Conservation (phyloP, 495 filamentous ascomycete species). For the Podospora didyma region DNA sequence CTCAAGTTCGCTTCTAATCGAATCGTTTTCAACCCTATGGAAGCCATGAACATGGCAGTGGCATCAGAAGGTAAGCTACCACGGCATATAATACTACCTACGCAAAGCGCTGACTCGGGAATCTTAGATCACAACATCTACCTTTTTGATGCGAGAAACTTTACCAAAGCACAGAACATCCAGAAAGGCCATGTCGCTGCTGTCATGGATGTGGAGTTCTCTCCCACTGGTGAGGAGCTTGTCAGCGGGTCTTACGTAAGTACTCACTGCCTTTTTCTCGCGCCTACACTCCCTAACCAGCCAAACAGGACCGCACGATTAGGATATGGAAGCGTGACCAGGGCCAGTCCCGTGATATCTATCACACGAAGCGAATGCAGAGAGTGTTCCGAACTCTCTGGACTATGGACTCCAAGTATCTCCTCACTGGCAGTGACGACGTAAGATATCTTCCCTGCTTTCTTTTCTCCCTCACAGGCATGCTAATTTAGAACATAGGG, state of each 20-base stretch:
- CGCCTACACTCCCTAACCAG: constrained; percentile 42
- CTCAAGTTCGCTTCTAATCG: constrained; percentile 81
- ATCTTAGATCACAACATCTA: constrained; percentile 47
- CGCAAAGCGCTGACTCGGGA: neutral
- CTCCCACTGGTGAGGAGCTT: constrained; percentile 89
- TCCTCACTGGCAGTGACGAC: constrained; percentile 85
- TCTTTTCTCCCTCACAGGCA: neutral
- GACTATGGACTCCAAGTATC: constrained; percentile 83
- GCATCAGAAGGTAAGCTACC: constrained; percentile 28
- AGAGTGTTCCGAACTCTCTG: constrained; percentile 71
- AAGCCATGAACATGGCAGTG: constrained; percentile 36
- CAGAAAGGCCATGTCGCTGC: constrained; percentile 93
- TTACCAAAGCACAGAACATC: constrained; percentile 67
- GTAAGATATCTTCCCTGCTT: constrained; percentile 3
- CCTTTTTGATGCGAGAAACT: constrained; percentile 32
- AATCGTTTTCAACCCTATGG: constrained; percentile 90
- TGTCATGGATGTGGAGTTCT: constrained; percentile 95
- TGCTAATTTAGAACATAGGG: constrained; percentile 40
- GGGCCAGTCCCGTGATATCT: constrained; percentile 87
- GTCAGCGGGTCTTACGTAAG: constrained; percentile 85
- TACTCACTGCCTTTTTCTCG: constrained; percentile 55
- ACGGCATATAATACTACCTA: no score
- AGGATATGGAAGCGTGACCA: constrained; percentile 75
- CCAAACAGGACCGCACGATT: constrained; percentile 26
- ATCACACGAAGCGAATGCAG: constrained; percentile 98